A percentile compares a stretch with the other conserved stretches of the same genome.
Evolutionary conservation across 495 filamentous ascomycete species (phyloP).

Genomic region (Aspergillus steynii): DNA sequence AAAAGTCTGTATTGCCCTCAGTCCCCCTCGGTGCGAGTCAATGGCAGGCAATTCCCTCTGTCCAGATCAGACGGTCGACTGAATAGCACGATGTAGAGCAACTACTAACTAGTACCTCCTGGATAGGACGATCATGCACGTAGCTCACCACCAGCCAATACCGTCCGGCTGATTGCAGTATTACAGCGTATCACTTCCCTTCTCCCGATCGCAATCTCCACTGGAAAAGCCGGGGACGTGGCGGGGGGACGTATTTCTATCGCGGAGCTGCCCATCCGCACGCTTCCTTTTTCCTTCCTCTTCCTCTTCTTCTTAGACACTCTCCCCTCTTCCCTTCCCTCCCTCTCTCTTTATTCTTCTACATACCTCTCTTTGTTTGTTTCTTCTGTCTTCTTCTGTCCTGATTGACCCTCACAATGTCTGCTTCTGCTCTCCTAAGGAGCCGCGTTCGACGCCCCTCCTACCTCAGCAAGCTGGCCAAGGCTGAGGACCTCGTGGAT

Average conservation of each 20-base stretch:
- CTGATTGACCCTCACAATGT: constrained; percentile 31
- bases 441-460: constrained; percentile 73
- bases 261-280: constrained; percentile 15
- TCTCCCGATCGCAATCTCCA: constrained; percentile 6
- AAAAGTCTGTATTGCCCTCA: too few relatives aligned
- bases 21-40: too few relatives aligned
- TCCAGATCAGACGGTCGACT: too few relatives aligned
- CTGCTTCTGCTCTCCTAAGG: constrained; percentile 73
- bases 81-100: too few relatives aligned
- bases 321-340: constrained; percentile 11
- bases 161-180: neutral
- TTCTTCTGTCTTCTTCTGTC: constrained; percentile 5
- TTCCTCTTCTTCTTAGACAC: constrained; percentile 13
- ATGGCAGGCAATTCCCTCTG: too few relatives aligned
- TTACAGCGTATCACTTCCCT: neutral
- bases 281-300: constrained; percentile 15
- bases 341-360: constrained; percentile 9
- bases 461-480: constrained; percentile 76
- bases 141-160: neutral
- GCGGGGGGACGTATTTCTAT: constrained; percentile 29
- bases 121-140: neutral
- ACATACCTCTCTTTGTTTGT: neutral
- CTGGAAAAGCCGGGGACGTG: constrained; percentile 4
- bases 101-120: too few relatives aligned
- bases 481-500: constrained; percentile 75